These are phyloP conservation scores for Periconia sp. DNA, from an alignment of 2,329 filamentous ascomycete species.

Conservation along the genomic window DNA sequence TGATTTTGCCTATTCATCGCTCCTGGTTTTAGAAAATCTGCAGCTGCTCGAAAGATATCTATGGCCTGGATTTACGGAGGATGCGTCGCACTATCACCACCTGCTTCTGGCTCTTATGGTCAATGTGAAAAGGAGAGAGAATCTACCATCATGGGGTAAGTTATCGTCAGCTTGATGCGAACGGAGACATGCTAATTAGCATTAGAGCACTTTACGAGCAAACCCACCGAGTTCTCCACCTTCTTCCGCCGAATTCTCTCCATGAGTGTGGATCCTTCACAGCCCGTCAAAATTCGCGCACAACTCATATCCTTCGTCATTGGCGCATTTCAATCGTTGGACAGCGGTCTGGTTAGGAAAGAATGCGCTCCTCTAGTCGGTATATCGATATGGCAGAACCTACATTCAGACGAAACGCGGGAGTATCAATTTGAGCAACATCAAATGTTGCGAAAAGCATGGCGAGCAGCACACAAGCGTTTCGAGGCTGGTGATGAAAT, in stretches of 20 bases:
- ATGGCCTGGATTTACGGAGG: slow-evolving; percentile 90
- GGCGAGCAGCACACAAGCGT: slow-evolving; percentile 84
- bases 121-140: slow-evolving; percentile 87
- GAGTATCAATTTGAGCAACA: slow-evolving; percentile 75
- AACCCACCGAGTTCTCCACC: slow-evolving; percentile 81
- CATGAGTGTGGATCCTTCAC: slow-evolving; percentile 69
- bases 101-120: slow-evolving; percentile 83
- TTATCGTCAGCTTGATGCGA: slow-evolving; percentile 11
- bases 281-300: slow-evolving; percentile 62
- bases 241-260: slow-evolving; percentile 90
- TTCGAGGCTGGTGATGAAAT: slow-evolving; percentile 85
- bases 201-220: slow-evolving; percentile 75
- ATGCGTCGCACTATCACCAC: slow-evolving; percentile 90
- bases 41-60: slow-evolving; percentile 91
- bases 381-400: slow-evolving; percentile 93
- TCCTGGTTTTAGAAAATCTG: slow-evolving; percentile 85
- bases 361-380: slow-evolving; percentile 95
- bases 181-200: slow-evolving; percentile 37
- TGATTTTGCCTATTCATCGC: slow-evolving; percentile 75
- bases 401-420: slow-evolving; percentile 77
- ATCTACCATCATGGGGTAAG: slow-evolving; percentile 84
- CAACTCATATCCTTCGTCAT: slow-evolving; percentile 91
- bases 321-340: slow-evolving; percentile 89
- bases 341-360: slow-evolving; percentile 86
- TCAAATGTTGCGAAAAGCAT: slow-evolving; percentile 82